A percentile compares a stretch with the other conserved stretches of the same genome.
Evolutionary conservation across 192 early-diverging fungal species (phyloP).

Genomic region (Lunasporangiospora selenospora): DNA sequence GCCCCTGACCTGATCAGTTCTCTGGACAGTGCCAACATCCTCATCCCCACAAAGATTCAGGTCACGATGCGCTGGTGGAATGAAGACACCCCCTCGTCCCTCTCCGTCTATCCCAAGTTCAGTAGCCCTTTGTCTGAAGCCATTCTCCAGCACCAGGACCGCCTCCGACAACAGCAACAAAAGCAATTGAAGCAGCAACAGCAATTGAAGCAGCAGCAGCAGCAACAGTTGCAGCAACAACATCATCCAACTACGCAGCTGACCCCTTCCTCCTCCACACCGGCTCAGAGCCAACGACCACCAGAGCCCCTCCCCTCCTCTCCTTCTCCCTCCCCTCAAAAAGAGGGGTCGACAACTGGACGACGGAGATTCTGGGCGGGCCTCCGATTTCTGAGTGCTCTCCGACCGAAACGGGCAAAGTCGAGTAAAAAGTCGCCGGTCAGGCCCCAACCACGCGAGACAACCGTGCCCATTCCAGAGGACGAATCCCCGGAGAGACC

Average conservation of each 20-base stretch:
- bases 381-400: slow-evolving; percentile 21
- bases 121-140: slow-evolving; percentile 24
- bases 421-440: neutral
- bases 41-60: slow-evolving; percentile 33
- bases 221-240: neutral
- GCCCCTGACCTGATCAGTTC: slow-evolving; percentile 35
- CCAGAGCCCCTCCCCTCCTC: no score
- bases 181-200: neutral
- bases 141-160: slow-evolving; percentile 6
- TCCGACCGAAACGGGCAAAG: slow-evolving; percentile 13
- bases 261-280: neutral
- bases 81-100: slow-evolving; percentile 30
- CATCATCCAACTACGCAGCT: neutral
- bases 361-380: slow-evolving; percentile 26
- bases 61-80: slow-evolving; percentile 51
- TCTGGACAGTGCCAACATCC: slow-evolving; percentile 21
- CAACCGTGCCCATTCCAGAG: no score
- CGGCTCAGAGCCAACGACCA: neutral
- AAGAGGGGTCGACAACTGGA: no score
- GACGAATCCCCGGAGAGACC: no score
- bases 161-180: slow-evolving; percentile 13
- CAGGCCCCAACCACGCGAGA: neutral
- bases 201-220: neutral
- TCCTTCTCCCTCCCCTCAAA: no score
- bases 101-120: slow-evolving; percentile 38